Evolutionary conservation across 2,329 filamentous ascomycete species (phyloP), one percentile per base, ranked within the genome.

Genomic region (Byssoonygena ceratinophila): DNA sequence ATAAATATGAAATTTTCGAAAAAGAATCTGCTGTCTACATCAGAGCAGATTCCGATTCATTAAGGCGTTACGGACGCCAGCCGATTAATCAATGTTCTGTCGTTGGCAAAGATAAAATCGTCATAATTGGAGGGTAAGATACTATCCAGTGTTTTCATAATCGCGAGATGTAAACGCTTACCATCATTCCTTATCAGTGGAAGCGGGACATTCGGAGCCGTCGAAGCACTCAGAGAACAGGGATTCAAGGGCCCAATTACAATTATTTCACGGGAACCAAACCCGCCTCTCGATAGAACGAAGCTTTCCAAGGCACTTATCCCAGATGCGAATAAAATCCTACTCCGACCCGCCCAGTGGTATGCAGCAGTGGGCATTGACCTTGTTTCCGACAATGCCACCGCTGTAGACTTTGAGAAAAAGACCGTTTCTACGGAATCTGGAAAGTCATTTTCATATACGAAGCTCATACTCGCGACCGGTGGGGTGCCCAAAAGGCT

Each of bases 231-330:
- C 14, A 83, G 91, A 40, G 84, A 85, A 58, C 81, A 84, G 57
- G 89, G 90, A 27, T 97, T 83, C 73, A 77, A 76, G 4, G 91
- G 89, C 12, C 74, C 79, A 52, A 82, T 98, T 59, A 94, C 89
- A 0, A 75, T 95, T 62, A 82, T 98, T 61, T 83, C 86, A 11
- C 83, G 80, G 58, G 92, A 98, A 68, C 84, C 86, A 20, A 85
- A 92, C 66, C 77, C 85, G 31, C 90, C 90, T 29, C 90, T 97
- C 61, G 92, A 98, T 71, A 82, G 92, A 18, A 88, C 92, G 9
- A 97, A 97, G 75, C 78, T 98, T 39, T 96, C 90, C 64, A 98
- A 98, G 71, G 88, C 91, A 0, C 76, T 98, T 11, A 78, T 96
- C 57, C 81, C 86, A 5, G 91, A 98, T 64, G 69, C 81, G 1